These are phyloP conservation scores for Globomyces pollinis-pini DNA, from an alignment of 192 early-diverging fungal genomes.

Conservation along the genomic window DNA sequence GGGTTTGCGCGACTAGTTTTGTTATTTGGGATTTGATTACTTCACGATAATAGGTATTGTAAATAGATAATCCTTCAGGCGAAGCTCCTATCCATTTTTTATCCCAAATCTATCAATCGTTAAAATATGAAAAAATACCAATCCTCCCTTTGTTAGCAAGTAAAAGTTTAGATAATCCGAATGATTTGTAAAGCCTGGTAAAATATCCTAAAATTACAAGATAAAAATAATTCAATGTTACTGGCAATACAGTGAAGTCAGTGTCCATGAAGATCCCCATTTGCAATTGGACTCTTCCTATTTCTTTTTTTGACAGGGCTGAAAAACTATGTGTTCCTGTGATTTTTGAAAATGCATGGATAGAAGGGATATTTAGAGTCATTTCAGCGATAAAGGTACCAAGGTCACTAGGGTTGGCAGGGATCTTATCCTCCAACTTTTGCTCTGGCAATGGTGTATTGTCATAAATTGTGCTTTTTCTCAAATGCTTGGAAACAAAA, in stretches of 20 bases:
- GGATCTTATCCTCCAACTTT: neutral
- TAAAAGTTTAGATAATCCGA: neutral
- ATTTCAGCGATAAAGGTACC: slow-evolving; percentile 1
- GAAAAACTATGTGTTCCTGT: neutral
- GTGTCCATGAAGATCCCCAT: neutral
- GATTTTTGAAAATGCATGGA: neutral
- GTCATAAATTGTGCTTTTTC: too few relatives aligned
- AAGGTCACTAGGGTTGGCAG: neutral
- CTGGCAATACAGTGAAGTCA: neutral
- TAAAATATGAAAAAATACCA: too few relatives aligned
- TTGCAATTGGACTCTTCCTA: neutral
- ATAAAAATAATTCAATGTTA: too few relatives aligned
- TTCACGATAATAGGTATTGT: slow-evolving; percentile 5
- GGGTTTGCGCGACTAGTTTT: neutral
- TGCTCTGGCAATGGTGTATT: neutral
- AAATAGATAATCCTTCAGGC: neutral
- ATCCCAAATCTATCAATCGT: slow-evolving; percentile 2
- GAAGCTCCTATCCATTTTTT: neutral
- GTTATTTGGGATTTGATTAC: neutral
- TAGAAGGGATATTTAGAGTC: neutral
- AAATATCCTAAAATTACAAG: neutral
- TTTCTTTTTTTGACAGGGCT: neutral
- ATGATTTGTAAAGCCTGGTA: neutral
- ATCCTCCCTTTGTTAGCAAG: neutral
- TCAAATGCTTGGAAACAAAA: too few relatives aligned